Evolutionary conservation across 129 eudicot species (phyloP), one percentile per base, ranked within the genome.

Genomic region (Smallanthus sonchifolius): DNA sequence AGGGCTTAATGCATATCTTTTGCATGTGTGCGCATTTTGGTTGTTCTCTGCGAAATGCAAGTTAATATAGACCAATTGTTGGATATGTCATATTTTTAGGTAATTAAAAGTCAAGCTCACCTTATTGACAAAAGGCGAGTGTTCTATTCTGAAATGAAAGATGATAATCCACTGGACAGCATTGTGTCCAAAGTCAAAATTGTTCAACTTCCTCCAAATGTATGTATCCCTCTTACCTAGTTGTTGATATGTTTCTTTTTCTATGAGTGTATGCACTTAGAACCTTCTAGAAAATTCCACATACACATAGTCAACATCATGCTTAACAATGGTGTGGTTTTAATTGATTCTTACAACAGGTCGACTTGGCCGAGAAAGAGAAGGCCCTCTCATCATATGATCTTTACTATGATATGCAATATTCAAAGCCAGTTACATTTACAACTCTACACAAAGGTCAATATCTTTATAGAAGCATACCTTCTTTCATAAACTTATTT

Each of bases 161-260:
- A 86, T 64, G 91, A 86, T 47, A 86, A 83, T 69, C 88, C 88
- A 6, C 43, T 86, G 7, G 79, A 81, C 42, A 80, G 88, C 76
- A 81, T 86, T 16, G 62, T 86, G 15, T 62, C 80, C 0, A 86
- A 83, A 81, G 81, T 86, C 34, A 86, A 72, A 54, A 84, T 86
- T 34, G 61, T 65, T 35, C 75, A 56, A 39, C 77, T 84, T 59
- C 34, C 80, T 57, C 74, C 81, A 56, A 74, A 81, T 69, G 91
- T 87, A 75, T 42, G 85, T 10, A 7, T 39, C 59, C 24, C 7
- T 24, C 49, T 42, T 42, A 42, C 63, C 44, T 37, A 32, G 72
- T 35, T 71, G 44, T 24, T 39, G 17, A 20, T 2, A 9, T 48
- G 4, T 65, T 34, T 13, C 8, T 66, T 67, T 54, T 2, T 76